A percentile compares a stretch with the other conserved stretches of the same genome.
Evolutionary conservation across 495 filamentous ascomycete species (phyloP).

Genomic region (Penicillium odoratum): DNA sequence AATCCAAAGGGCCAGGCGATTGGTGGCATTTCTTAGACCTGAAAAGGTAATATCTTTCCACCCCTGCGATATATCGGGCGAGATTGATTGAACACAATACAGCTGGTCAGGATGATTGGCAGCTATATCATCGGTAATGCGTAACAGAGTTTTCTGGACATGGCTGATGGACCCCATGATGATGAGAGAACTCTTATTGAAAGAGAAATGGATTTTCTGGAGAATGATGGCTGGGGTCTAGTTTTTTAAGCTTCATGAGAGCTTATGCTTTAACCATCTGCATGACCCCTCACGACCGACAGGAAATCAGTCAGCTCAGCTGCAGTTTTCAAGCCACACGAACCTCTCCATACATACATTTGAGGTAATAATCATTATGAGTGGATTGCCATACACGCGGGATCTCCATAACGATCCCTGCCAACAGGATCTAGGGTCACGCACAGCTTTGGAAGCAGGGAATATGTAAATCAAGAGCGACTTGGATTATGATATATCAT

Average conservation of each 20-base stretch:
- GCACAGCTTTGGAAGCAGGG: background rate
- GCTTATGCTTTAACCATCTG: background rate
- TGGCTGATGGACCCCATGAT: background rate
- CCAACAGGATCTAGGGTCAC: background rate
- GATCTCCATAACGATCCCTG: background rate
- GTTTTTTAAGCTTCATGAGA: background rate
- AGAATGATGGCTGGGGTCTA: background rate
- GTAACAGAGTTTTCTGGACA: slow-evolving; percentile 5
- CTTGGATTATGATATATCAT: background rate
- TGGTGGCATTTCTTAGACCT: slow-evolving; percentile 52
- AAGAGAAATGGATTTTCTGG: background rate
- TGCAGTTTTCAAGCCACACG: background rate
- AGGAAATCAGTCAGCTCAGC: background rate
- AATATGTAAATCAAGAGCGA: background rate
- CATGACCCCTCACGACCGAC: background rate
- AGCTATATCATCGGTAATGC: slow-evolving; percentile 47
- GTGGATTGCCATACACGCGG: background rate
- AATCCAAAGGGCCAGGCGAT: slow-evolving; percentile 52
- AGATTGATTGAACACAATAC: slow-evolving; percentile 44
- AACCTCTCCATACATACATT: background rate
- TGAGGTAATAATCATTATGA: background rate
- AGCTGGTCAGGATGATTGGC: slow-evolving; percentile 36
- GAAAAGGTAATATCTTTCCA: slow-evolving; percentile 51
- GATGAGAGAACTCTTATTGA: background rate
- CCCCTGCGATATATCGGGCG: slow-evolving; percentile 46